Evolutionary conservation across 2,329 filamentous ascomycete genomes (phyloP), one percentile per base, ranked within the genome.

Genomic region (Cercospora janseana): DNA sequence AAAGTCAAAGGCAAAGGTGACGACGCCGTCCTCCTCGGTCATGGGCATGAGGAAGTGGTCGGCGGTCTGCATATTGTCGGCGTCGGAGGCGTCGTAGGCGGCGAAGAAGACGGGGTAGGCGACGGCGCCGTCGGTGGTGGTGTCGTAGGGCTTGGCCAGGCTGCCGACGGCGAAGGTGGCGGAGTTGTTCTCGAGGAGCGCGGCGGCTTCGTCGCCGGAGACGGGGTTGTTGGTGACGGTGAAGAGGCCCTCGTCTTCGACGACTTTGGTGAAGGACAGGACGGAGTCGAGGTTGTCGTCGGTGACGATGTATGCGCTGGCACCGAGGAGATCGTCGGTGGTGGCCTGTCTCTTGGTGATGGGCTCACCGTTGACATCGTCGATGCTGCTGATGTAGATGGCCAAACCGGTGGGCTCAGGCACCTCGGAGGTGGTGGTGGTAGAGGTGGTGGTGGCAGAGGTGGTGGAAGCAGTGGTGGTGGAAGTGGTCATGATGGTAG

Each of bases 81-180:
- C 35, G 4, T 40, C 35, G n/a, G n/a, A n/a, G n/a, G n/a, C n/a
- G n/a, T n/a, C n/a, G n/a, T n/a, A n/a, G n/a, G n/a, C n/a, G 21
- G 16, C 15, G 35, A 40, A 40, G 35, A 40, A 40, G 35, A 40
- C n/a, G 21, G 23, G 26, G 35, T 40, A 40, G 23, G 35, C 35
- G 4, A 23, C 16, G 4, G 20, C n/a, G 18, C 35, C 35, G 20
- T 40, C 35, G 21, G 35, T 40, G 35, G 35, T 40, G 20, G 35
- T 40, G 13, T n/a, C 20, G 35, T 26, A 40, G 8, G n/a, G 35
- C 20, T 40, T 40, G 20, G 21, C 35, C 20, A 40, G n/a, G 35
- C 26, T 40, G 8, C 9, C 35, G 21, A 40, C 20, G 12, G 35
- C 35, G 21, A 10, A 40, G 20, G 13, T 20, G n/a, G 9, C 2